Percentiles rank a stretch among this genome's conserved stretches.
Conservation (phyloP, 164 flowering plant genomes). For the Nymphaea colorata region DNA sequence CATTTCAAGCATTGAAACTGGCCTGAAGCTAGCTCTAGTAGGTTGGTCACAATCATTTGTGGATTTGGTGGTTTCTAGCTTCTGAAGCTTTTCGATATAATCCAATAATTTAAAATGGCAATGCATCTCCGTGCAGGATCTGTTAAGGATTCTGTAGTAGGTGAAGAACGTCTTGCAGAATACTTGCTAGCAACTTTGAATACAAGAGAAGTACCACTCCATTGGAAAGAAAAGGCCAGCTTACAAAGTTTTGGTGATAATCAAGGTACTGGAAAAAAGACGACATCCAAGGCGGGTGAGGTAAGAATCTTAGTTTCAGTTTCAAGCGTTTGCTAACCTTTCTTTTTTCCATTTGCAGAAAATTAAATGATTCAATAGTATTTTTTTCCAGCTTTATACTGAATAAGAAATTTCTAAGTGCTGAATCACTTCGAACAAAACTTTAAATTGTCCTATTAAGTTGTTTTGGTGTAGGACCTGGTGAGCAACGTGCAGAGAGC, state of each 20-base stretch:
- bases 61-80: not conserved
- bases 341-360: not conserved
- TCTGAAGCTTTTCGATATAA: not conserved
- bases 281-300: too few species aligned
- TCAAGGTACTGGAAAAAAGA: too few species aligned
- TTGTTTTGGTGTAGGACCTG: constrained; percentile 24
- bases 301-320: too few species aligned
- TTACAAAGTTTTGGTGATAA: not conserved
- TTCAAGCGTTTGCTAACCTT: too few species aligned
- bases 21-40: constrained; percentile 81
- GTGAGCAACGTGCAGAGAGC: constrained; percentile 62
- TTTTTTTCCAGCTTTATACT: not conserved
- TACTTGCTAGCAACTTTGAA: constrained; percentile 75
- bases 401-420: not conserved
- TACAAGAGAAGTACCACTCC: constrained; percentile 77
- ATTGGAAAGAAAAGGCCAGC: constrained; percentile 39
- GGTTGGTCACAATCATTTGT: constrained; percentile 24
- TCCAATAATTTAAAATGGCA: not conserved
- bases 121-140: constrained; percentile 35
- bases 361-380: not conserved
- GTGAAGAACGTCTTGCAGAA: constrained; percentile 90
- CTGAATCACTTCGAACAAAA: not conserved
- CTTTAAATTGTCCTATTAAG: not conserved
- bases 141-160: constrained; percentile 89
- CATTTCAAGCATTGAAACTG: constrained; percentile 84